Base-by-base conservation (phyloP, 2,329 filamentous ascomycete species). In the Aspergillus sp. region DNA sequence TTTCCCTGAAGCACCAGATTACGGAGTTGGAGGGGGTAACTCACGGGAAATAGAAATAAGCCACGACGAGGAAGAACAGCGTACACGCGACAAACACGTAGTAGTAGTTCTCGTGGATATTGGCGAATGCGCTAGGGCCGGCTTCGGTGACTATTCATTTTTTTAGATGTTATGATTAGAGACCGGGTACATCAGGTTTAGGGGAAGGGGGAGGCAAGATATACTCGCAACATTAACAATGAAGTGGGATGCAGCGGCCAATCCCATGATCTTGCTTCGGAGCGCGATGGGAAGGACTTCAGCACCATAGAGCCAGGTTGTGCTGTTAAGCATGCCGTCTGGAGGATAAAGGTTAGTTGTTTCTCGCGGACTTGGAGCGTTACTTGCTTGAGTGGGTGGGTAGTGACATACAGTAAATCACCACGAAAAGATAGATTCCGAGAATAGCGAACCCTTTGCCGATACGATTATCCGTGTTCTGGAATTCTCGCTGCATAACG, bases 401-500 rank as follows among this genome's bases (percentile, higher is more conserved):
- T 3, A 9, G 27, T 30, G 27, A 3, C 78, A 61, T 64, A 82
- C 80, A 85, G 62, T 84, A 86, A 17, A 70, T 75, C 2, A 84
- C 77, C 2, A 82, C 83, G 59, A 85, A 86, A 0, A 86, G 72
- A 59, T 85, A 86, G 24, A 86, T 85, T 0, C 83, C 83, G 1
- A 86, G 70, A 27, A 86, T 79, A 1, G 83, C 81, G 64, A 86
- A 86, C 0, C 82, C 83, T 64, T 86, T 85, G 39, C 83, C 83
- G 27, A 84, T 65, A 4, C 72, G 70, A 65, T 85, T 85, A 56
- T 82, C 67, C 0, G 79, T 83, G 59, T 82, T 74, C 64, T 85
- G 82, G 65, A 85, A 86, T 46, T 78, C 68, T 27, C 76, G 74
- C 68, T 86, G 83, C 82, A 86, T 85, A 42, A 85, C 79, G 1